phyloP scores from a whole-genome alignment of 495 filamentous ascomycete genomes.

The Neurospora intermedia region DNA sequence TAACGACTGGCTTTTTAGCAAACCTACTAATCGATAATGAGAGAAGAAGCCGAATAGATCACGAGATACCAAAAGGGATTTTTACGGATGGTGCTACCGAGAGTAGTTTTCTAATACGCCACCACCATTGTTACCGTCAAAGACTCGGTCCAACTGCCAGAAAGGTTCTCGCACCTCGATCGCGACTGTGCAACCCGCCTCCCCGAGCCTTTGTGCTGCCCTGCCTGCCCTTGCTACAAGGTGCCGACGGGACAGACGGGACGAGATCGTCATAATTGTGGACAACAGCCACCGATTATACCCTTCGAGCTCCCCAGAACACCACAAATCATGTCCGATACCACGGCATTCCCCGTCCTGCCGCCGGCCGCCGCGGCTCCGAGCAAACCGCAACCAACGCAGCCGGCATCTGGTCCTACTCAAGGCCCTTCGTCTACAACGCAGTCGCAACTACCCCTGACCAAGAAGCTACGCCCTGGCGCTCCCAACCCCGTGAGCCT shows the following conservation, averaged over 20 bases:
- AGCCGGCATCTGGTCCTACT: background rate
- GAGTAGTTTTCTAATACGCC: background rate
- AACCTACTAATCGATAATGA: background rate
- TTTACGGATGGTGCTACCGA: background rate
- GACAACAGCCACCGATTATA: background rate
- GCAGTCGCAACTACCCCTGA: conserved; percentile 10
- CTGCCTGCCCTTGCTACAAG: background rate
- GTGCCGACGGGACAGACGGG: background rate
- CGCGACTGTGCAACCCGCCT: background rate
- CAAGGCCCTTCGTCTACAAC: background rate
- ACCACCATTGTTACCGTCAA: background rate
- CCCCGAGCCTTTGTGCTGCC: background rate
- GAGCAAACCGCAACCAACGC: background rate
- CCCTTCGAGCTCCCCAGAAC: background rate
- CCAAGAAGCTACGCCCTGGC: conserved; percentile 23
- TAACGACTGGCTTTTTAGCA: background rate
- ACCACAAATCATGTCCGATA: background rate
- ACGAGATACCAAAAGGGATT: background rate
- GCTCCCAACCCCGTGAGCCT: conserved; percentile 64
- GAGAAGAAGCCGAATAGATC: background rate
- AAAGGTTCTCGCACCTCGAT: background rate
- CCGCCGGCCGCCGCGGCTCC: background rate
- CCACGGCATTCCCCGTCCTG: background rate
- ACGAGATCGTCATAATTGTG: background rate
- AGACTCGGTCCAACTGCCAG: background rate